These are phyloP conservation scores for Keithomyces neogunnii DNA, from an alignment of 2,329 filamentous ascomycete genomes.

Conservation along the genomic window DNA sequence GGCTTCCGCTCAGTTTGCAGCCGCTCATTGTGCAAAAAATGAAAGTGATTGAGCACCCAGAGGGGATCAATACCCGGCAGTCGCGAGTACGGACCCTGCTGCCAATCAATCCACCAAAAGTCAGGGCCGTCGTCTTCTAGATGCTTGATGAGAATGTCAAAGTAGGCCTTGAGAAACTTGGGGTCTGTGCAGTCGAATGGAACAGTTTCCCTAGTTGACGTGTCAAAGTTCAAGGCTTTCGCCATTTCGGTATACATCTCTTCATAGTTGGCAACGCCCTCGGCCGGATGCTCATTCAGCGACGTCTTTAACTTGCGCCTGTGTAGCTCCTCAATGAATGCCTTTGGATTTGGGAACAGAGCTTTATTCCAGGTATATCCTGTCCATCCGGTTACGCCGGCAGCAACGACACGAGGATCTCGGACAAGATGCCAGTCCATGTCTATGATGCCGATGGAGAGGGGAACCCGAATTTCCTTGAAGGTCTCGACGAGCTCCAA, in stretches of 20 bases:
- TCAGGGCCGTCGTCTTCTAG: constrained; percentile 49
- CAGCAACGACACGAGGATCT: constrained; percentile 32
- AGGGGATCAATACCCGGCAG: constrained; percentile 52
- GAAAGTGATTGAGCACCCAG: constrained; percentile 58
- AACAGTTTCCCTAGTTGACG: constrained; percentile 39
- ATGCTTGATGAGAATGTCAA: constrained; percentile 45
- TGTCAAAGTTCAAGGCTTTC: constrained; percentile 40
- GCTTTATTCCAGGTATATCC: constrained; percentile 10
- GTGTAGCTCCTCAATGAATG: constrained; percentile 43
- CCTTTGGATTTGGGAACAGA: constrained; percentile 46
- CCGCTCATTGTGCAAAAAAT: constrained; percentile 44
- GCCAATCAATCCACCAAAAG: constrained; percentile 64
- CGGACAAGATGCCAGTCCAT: constrained; percentile 59
- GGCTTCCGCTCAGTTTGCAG: constrained; percentile 22
- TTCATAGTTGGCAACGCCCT: constrained; percentile 48
- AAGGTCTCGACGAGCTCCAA: constrained; percentile 50
- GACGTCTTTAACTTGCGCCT: constrained; percentile 43
- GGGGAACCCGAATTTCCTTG: constrained; percentile 38
- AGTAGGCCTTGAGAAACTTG: constrained; percentile 49
- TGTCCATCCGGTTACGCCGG: constrained; percentile 41
- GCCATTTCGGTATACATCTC: constrained; percentile 48
- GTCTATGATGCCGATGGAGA: constrained; percentile 53
- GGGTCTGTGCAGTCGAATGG: constrained; percentile 46
- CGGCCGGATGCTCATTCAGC: constrained; percentile 55
- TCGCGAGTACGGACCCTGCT: constrained; percentile 48